These are phyloP conservation scores for Tylopilus sp. DNA, from an alignment of 1,284 basidiomycete genomes.

Conservation along the genomic window DNA sequence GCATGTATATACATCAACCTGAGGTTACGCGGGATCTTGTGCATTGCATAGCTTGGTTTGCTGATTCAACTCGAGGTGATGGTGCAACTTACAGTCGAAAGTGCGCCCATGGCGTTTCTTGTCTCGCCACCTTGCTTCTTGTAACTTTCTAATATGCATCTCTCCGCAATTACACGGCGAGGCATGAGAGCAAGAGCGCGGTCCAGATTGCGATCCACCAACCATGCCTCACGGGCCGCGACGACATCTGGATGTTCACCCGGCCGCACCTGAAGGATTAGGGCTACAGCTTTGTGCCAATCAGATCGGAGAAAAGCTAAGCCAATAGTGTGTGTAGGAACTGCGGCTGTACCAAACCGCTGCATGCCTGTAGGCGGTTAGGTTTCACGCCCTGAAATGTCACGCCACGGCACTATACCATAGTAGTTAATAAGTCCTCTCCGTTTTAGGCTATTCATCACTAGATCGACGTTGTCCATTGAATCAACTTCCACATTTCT, in stretches of 20 bases:
- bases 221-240: constrained; percentile 78
- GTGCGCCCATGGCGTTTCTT: constrained; percentile 80
- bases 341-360: constrained; percentile 93
- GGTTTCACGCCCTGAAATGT: not conserved
- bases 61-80: not conserved
- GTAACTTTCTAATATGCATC: constrained; percentile 87
- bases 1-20: constrained; percentile 98
- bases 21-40: constrained; percentile 90
- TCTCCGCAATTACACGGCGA: constrained; percentile 86
- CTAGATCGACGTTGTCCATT: constrained; percentile 65
- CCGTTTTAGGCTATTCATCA: constrained; percentile 77
- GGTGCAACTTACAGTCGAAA: constrained; percentile 68
- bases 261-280: constrained; percentile 77
- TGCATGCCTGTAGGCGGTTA: constrained; percentile 77
- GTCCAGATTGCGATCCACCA: constrained; percentile 71
- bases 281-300: constrained; percentile 84
- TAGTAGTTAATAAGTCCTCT: constrained; percentile 98
- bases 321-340: constrained; percentile 94
- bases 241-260: constrained; percentile 89
- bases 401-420: constrained; percentile 45
- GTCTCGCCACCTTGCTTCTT: constrained; percentile 76
- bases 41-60: not conserved
- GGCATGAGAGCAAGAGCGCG: constrained; percentile 83
- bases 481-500: constrained; percentile 83
- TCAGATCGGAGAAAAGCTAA: constrained; percentile 84